Evolutionary conservation across 2,329 filamentous ascomycete species (phyloP), one percentile per base, ranked within the genome.

Genomic region (Neopestalotiopsis sp.): DNA sequence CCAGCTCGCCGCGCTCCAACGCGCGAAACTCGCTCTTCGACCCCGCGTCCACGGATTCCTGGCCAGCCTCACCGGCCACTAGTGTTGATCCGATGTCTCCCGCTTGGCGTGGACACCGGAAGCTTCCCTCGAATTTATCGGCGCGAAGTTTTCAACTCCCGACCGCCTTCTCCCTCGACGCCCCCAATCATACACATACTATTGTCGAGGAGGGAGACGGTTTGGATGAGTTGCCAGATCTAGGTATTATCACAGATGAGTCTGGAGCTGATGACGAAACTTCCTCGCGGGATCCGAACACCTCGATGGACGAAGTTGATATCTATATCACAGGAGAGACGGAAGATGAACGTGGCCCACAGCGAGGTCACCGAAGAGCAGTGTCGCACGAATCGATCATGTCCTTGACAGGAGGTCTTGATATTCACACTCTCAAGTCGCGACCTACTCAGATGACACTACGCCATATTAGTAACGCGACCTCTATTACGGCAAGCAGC

Each of bases 311-410:
- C 62, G 76, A 81, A 20, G 63, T 71, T 5, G 75, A 76, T 6
- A 60, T 76, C 24, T 58, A 70, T 45, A 42, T 66, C 57, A 52
- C 14, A 5, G 71, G 73, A n/a, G 75, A 74, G 59, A 72, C 69
- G 2, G 75, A 75, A 71, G 79, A 78, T 60, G 80, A 80, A 66
- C 78, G 71, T 71, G 79, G 75, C 73, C 81, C 82, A 73, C 79
- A 78, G 68, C 83, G 81, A 66, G 79, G 80, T 1, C 80, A 95
- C 4, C 92, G 89, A 56, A 90, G 92, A 40, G 86, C 90, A 2
- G 78, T 90, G 1, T 97, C 95, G 1, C 94, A 97, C 74, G 95
- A 98, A 78, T 97, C 94, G 20, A 91, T 98, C 70, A 88, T 98
- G 73, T 98, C 95, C 0, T 87, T 97, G 1, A 89, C 91, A 0